Base-by-base conservation (phyloP, 2,329 filamentous ascomycete genomes). In the Fusarium sp. region DNA sequence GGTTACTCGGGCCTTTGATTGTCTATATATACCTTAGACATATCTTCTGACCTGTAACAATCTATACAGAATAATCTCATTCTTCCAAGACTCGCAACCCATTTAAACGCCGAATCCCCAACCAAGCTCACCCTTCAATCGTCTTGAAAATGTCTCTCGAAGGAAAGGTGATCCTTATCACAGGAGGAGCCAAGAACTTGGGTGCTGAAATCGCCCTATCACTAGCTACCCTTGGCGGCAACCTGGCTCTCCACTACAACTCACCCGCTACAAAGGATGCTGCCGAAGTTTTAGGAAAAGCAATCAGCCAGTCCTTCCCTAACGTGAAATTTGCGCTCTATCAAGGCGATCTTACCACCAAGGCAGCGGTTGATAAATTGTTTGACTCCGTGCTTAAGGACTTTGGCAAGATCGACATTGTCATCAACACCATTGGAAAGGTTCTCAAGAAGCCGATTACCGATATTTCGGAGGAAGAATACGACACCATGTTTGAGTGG, bases 401-500 rank as follows among this genome's bases (percentile, higher is more conserved):
- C 7, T 52, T 52, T 20, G 33, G 49, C 32, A 38, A 52, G 13
- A 1, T 52, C 7, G 33, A 38, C 1, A 38, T 38, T 27, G 49
- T 52, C 2, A 38, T 52, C 17, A 52, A 52, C 23, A 52, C 49
- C 4, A 27, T 52, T 27, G 49, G 49, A 15, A 52, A 52, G 23
- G 49, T 52, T 1, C 49, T 52, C 18, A 52, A 38, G 23, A 52
- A 52, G 6, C 23, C 49, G 0, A 52, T 52, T 13, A 18, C 49
- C 37, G 17, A 52, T 5, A 52, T 38, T 2, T 37, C 49, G 0
- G 49, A 52, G 33, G 49, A 18, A 27, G 49, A 52, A 4, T 52
- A 52, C 0, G 49, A 52, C 10, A n/a, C 2, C 18, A 38, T 52
- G 33, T 52, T 52, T 38, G 33, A 37, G 49, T 52, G 6, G 37